A percentile compares a stretch with the other conserved stretches of the same genome.
Evolutionary conservation across 202 grass and related monocot species (phyloP).

Genomic region (Cymbopogon flexuosus): DNA sequence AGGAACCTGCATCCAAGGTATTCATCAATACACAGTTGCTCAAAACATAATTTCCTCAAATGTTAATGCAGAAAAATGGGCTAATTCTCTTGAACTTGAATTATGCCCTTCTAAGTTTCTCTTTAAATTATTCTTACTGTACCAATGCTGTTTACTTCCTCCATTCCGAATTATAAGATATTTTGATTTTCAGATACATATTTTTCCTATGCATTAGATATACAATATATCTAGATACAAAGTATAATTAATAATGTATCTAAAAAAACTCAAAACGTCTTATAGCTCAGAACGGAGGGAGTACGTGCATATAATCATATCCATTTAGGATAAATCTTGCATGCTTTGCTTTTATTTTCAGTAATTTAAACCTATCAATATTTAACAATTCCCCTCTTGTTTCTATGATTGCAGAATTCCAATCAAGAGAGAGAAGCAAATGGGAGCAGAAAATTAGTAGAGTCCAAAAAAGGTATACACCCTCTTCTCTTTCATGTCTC

Average conservation of each 20-base stretch:
- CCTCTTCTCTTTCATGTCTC: background rate
- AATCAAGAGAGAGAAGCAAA: background rate
- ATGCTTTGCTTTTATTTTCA: background rate
- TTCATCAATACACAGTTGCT: background rate
- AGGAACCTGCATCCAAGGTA: constrained; percentile 11
- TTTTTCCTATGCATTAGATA: too few relatives aligned
- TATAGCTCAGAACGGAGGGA: too few relatives aligned
- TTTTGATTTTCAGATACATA: too few relatives aligned
- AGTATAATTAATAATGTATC: too few relatives aligned
- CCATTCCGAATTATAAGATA: too few relatives aligned
- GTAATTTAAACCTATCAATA: background rate
- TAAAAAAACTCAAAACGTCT: too few relatives aligned
- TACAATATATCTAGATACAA: too few relatives aligned
- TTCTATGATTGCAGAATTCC: constrained; percentile 17
- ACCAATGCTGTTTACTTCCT: background rate
- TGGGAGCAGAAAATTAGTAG: background rate
- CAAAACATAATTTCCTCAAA: background rate
- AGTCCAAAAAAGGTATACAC: background rate
- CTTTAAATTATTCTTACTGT: background rate
- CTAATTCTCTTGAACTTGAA: background rate
- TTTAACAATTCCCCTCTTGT: background rate
- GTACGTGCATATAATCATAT: background rate
- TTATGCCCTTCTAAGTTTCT: background rate
- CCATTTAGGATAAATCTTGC: background rate
- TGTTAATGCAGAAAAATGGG: background rate